Conservation (phyloP, 2,329 filamentous ascomycete species). For the Arthroderma sp. region DNA sequence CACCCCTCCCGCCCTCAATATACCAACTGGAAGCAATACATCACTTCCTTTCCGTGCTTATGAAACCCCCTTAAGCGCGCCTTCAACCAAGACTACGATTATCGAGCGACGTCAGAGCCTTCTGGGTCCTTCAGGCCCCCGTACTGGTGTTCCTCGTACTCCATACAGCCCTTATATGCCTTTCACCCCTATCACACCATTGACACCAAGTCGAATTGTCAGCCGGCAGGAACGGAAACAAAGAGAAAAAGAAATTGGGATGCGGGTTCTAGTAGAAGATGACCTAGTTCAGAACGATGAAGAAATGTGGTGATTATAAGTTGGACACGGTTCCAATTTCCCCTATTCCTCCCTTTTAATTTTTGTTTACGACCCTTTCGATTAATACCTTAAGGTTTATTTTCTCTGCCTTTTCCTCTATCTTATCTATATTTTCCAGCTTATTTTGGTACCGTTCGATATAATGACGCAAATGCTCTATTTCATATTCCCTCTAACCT, state of each 20-base stretch:
- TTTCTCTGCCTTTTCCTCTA: too few relatives aligned
- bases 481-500: too few relatives aligned
- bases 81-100: constrained; percentile 37
- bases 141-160: constrained; percentile 34
- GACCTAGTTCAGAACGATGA: constrained; percentile 33
- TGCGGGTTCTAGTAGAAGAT: constrained; percentile 33
- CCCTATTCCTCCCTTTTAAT: not conserved
- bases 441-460: too few relatives aligned
- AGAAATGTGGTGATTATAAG: constrained; percentile 32
- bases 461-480: too few relatives aligned
- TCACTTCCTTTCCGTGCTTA: constrained; percentile 34
- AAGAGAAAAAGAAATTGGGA: constrained; percentile 29
- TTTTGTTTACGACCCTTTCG: not conserved
- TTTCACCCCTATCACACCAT: constrained; percentile 36
- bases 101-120: constrained; percentile 29
- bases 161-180: constrained; percentile 41
- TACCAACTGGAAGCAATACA: constrained; percentile 19
- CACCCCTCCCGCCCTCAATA: constrained; percentile 21
- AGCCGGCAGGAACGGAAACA: constrained; percentile 32
- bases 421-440: too few relatives aligned
- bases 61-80: constrained; percentile 28
- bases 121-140: constrained; percentile 23
- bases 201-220: constrained; percentile 35
- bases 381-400: too few relatives aligned
- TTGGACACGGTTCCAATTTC: not conserved